phyloP scores from a whole-genome alignment of 1,284 basidiomycete genomes.

The Malassezia arunalokei region DNA sequence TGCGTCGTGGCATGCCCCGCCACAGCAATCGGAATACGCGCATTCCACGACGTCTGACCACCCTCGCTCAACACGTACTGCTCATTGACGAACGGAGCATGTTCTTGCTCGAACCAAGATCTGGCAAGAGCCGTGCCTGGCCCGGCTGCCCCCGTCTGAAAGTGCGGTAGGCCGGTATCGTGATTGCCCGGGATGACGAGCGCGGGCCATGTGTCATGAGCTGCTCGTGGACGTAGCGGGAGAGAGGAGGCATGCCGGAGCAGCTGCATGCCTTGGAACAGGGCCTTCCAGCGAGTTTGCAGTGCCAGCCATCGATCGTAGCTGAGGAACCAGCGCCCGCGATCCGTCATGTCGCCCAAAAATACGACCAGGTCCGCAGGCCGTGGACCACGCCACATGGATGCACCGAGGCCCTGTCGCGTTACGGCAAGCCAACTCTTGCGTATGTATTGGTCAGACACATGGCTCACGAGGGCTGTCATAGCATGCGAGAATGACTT shows the following conservation, averaged over 20 bases:
- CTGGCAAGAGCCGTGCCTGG: slow-evolving; percentile 7
- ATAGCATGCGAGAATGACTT: neutral
- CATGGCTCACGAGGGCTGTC: neutral
- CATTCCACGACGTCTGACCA: slow-evolving; percentile 20
- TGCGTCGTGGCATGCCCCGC: slow-evolving; percentile 16
- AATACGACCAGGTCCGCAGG: slow-evolving; percentile 8
- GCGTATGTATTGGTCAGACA: slow-evolving; percentile 8
- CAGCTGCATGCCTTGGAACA: neutral
- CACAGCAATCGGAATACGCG: slow-evolving; percentile 21
- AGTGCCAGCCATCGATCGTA: neutral
- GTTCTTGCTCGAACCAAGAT: slow-evolving; percentile 15
- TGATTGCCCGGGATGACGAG: slow-evolving; percentile 25
- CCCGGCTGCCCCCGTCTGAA: neutral
- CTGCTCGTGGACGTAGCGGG: neutral
- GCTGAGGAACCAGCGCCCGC: slow-evolving; percentile 5
- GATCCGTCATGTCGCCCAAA: slow-evolving; percentile 10
- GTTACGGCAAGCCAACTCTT: slow-evolving; percentile 9
- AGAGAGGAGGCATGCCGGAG: neutral
- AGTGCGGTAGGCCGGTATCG: slow-evolving; percentile 26
- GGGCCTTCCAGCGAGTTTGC: neutral
- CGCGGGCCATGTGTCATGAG: neutral
- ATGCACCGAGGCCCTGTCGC: slow-evolving; percentile 3
- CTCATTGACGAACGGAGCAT: slow-evolving; percentile 14
- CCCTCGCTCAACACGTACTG: slow-evolving; percentile 16
- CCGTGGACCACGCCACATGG: neutral